These are phyloP conservation scores for Coemansia sp. DNA, from an alignment of 192 early-diverging fungal species.

Conservation along the genomic window DNA sequence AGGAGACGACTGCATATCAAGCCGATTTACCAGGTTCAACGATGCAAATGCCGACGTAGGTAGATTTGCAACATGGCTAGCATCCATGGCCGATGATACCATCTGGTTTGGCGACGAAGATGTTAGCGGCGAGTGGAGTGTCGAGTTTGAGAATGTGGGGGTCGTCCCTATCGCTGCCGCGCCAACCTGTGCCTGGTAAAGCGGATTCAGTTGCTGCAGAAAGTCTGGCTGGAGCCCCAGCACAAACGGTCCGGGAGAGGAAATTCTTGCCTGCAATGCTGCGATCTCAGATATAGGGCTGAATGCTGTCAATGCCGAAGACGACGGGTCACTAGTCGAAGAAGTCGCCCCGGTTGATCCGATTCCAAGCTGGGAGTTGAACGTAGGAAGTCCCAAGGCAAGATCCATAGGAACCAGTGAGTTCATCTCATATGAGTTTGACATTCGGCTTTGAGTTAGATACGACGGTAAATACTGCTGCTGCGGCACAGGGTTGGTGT, in stretches of 20 bases:
- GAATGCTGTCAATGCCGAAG: constrained; percentile 12
- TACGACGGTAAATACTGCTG: background rate
- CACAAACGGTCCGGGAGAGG: constrained; percentile 1
- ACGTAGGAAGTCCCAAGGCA: constrained; percentile 40
- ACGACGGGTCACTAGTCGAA: background rate
- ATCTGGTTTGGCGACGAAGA: constrained; percentile 31
- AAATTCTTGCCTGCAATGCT: constrained; percentile 1
- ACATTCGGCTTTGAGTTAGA: constrained; percentile 4
- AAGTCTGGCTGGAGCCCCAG: constrained; percentile 21
- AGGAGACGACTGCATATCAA: constrained; percentile 26
- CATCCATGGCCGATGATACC: constrained; percentile 18
- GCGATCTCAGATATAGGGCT: constrained; percentile 8
- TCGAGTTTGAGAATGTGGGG: constrained; percentile 10
- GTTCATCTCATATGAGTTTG: constrained; percentile 8
- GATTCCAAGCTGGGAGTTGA: constrained; percentile 11
- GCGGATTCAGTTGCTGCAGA: constrained; percentile 41
- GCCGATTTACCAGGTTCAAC: constrained; percentile 37
- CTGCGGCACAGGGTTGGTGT: background rate
- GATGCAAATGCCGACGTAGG: constrained; percentile 50
- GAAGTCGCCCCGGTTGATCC: constrained; percentile 3
- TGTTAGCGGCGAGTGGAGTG: constrained; percentile 29
- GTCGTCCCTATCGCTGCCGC: background rate
- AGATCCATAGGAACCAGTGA: constrained; percentile 50
- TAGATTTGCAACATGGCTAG: constrained; percentile 17
- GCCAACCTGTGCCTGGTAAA: constrained; percentile 9